These are phyloP conservation scores for Dunaliella sp. DNA, from an alignment of 139 green algal species.

Conservation along the genomic window DNA sequence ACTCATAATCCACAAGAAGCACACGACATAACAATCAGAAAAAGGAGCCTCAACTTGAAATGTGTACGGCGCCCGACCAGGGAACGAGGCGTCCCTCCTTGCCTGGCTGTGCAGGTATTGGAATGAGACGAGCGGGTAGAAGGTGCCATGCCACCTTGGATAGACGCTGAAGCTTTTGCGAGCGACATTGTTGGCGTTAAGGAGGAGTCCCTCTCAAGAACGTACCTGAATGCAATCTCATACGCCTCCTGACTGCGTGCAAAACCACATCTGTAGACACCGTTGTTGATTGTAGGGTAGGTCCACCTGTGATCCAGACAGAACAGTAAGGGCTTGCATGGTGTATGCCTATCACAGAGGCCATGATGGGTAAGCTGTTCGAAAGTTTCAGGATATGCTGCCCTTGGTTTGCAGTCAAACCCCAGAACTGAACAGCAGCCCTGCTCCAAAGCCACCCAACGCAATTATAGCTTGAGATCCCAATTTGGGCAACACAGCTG, in stretches of 20 bases:
- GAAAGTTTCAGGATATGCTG: neutral
- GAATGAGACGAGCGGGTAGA: too few species aligned
- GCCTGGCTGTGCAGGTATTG: too few species aligned
- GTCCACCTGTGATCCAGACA: conserved; percentile 53
- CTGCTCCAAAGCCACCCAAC: neutral
- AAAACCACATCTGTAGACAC: conserved; percentile 95
- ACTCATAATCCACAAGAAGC: too few species aligned
- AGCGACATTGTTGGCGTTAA: too few species aligned
- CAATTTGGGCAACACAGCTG: neutral
- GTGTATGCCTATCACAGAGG: neutral
- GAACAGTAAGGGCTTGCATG: neutral
- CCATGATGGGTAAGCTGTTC: neutral
- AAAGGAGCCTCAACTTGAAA: too few species aligned
- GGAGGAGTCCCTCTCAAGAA: too few species aligned
- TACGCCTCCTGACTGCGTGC: conserved; percentile 85
- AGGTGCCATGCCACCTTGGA: too few species aligned
- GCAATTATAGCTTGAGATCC: neutral
- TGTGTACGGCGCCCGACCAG: too few species aligned
- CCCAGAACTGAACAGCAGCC: neutral
- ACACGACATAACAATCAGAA: too few species aligned
- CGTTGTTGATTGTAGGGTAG: conserved; percentile 93
- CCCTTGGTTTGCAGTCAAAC: neutral
- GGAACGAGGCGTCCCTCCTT: too few species aligned
- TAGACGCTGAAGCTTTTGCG: too few species aligned
- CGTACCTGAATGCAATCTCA: conserved; percentile 68